Base-by-base conservation (phyloP, 2,329 filamentous ascomycete genomes). In the Periconia digitata region DNA sequence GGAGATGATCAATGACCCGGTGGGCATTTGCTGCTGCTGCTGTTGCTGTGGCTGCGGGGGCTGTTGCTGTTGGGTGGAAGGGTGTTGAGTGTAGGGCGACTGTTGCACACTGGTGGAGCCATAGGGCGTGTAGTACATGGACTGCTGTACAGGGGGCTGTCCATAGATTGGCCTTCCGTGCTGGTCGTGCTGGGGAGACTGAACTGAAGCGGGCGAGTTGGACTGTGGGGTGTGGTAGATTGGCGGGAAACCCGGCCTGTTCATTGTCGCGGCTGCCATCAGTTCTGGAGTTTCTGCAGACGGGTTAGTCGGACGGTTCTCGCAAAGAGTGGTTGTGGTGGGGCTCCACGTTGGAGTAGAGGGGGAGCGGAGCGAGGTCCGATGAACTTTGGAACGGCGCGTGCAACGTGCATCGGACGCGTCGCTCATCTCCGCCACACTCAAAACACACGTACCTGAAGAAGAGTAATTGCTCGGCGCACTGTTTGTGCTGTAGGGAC, bases 171-270 rank as follows among this genome's bases (percentile, higher is more conserved):
- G 86, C 60, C 92, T 82, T 48, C 77, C 79, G 75, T 95, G 90
- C 66, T 92, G 90, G 67, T 97, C 92, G 73, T 96, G 91, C 49
- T 91, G 90, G 18, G 90, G 87, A 27, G 92, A 96, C 55, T 92
- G 89, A 62, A 96, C 92, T 43, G 92, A 95, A 34, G 90, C 90
- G 41, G 92, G 92, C 46, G 92, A 96, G 73, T 92, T 95, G 47
- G 92, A 95, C 76, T 96, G 92, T 46, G 92, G 91, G 16, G 92
- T 95, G 72, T 96, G 90, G 71, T 96, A 96, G 69, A 96, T 95
- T 51, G 90, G 90, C 60, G 92, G 92, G 70, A 95, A 96, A 17
- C 60, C 63, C 55, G 81, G 73, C 61, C 84, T 79, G 69, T 83
- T 84, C 80, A 86, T 85, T 57, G 83, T 82, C 60, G 83, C 79